Conservation (phyloP, 2,329 filamentous ascomycete species). For the Coniochaeta prunicola region DNA sequence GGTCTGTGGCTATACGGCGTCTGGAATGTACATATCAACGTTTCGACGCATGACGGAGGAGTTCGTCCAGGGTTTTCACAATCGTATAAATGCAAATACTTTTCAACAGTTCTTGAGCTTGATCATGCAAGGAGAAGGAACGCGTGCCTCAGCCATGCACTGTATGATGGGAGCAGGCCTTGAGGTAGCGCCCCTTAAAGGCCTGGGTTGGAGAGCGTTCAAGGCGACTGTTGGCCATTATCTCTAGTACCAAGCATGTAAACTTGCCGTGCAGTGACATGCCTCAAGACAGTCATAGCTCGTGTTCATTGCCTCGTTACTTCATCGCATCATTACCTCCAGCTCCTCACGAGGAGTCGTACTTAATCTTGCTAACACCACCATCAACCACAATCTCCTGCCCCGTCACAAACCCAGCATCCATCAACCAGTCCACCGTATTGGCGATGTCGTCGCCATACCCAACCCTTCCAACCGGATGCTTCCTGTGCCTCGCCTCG, state of each 20-base stretch:
- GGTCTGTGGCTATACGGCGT: not conserved
- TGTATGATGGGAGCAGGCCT: too few species aligned
- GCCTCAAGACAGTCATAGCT: not conserved
- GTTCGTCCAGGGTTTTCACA: too few species aligned
- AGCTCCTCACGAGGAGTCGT: conserved; percentile 6
- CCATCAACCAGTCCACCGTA: conserved; percentile 28
- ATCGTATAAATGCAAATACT: too few species aligned
- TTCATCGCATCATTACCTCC: not conserved
- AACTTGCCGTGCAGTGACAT: not conserved
- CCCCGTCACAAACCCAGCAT: conserved; percentile 20
- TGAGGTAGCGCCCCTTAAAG: too few species aligned
- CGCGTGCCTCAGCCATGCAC: too few species aligned
- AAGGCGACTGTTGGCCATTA: too few species aligned
- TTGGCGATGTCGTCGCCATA: conserved; percentile 36
- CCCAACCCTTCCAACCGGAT: conserved; percentile 35
- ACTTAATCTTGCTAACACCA: conserved; percentile 18
- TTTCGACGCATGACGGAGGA: not conserved
- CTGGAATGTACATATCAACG: not conserved
- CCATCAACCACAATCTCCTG: conserved; percentile 20
- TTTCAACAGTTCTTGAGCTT: too few species aligned
- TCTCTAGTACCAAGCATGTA: not conserved
- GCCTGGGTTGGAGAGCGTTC: too few species aligned
- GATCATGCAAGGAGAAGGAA: too few species aligned
- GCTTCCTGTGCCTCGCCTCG: conserved; percentile 31
- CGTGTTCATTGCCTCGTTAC: not conserved